These are phyloP conservation scores for Kwoniella dejecticola DNA, from an alignment of 768 basidiomycete species.

Conservation along the genomic window DNA sequence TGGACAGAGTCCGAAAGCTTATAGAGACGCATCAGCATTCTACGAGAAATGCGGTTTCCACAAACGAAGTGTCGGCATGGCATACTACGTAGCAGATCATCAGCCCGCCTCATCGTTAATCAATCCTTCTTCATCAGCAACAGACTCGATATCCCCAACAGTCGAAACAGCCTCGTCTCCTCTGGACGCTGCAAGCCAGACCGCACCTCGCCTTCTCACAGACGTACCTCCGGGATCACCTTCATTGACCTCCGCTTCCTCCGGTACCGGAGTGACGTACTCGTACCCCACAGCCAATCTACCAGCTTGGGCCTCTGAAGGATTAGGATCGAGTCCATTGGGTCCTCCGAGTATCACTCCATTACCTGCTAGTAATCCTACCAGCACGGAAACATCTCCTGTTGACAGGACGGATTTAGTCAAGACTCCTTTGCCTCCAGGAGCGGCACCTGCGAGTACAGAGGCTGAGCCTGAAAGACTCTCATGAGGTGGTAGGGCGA, in stretches of 20 bases:
- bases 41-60: conserved; percentile 80
- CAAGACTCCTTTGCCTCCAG: conserved; percentile 36
- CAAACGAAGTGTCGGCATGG: conserved; percentile 51
- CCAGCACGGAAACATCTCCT: not conserved
- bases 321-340: conserved; percentile 20
- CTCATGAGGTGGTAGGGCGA: not conserved
- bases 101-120: not conserved
- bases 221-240: conserved; percentile 17
- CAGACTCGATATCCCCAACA: too few relatives aligned
- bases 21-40: conserved; percentile 67
- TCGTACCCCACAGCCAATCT: conserved; percentile 16
- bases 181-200: not conserved
- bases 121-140: not conserved
- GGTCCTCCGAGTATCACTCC: not conserved
- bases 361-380: not conserved
- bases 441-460: conserved; percentile 34
- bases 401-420: not conserved
- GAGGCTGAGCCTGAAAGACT: conserved; percentile 34
- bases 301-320: conserved; percentile 32
- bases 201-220: not conserved
- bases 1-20: not conserved
- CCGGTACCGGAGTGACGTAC: conserved; percentile 27
- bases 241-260: conserved; percentile 22
- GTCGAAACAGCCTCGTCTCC: too few relatives aligned
- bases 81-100: conserved; percentile 54